These are phyloP conservation scores for Cordyceps farinosa DNA, from an alignment of 2,329 filamentous ascomycete genomes.

Conservation along the genomic window DNA sequence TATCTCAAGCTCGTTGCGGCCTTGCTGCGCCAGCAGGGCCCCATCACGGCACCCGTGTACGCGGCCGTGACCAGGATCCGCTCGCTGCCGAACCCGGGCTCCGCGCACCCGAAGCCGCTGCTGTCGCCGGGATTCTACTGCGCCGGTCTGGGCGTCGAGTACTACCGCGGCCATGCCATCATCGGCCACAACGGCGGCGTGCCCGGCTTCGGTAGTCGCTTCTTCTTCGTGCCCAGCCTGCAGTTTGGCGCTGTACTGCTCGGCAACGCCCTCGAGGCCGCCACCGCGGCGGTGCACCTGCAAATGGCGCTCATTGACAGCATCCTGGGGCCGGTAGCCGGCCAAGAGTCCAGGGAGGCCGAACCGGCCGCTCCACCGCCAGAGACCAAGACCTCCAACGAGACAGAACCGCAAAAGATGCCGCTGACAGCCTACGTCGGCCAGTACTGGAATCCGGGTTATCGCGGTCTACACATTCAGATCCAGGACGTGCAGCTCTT, in stretches of 20 bases:
- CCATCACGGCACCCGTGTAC: background rate
- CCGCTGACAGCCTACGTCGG: conserved; percentile 8
- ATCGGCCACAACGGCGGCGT: conserved; percentile 14
- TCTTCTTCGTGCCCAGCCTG: conserved; percentile 14
- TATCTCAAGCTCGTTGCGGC: conserved; percentile 9
- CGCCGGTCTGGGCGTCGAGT: conserved; percentile 1
- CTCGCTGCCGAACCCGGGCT: background rate
- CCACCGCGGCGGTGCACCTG: background rate
- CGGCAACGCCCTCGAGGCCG: conserved; percentile 8
- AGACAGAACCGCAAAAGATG: conserved; percentile 6
- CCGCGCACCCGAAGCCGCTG: background rate
- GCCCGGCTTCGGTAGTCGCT: conserved; percentile 13
- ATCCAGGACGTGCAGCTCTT: conserved; percentile 8
- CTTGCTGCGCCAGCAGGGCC: background rate
- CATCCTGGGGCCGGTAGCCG: background rate
- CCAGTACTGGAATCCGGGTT: conserved; percentile 13
- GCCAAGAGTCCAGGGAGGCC: background rate
- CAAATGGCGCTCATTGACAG: conserved; percentile 4
- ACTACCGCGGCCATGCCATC: conserved; percentile 17
- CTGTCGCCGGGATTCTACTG: conserved; percentile 12
- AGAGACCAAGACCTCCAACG: background rate
- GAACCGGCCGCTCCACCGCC: too few species aligned
- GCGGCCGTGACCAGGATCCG: background rate
- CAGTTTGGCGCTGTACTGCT: conserved; percentile 11
- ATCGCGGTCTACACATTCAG: conserved; percentile 5